Base-by-base conservation (phyloP, 2,329 filamentous ascomycete genomes). In the Purpureocillium takamizusanense region DNA sequence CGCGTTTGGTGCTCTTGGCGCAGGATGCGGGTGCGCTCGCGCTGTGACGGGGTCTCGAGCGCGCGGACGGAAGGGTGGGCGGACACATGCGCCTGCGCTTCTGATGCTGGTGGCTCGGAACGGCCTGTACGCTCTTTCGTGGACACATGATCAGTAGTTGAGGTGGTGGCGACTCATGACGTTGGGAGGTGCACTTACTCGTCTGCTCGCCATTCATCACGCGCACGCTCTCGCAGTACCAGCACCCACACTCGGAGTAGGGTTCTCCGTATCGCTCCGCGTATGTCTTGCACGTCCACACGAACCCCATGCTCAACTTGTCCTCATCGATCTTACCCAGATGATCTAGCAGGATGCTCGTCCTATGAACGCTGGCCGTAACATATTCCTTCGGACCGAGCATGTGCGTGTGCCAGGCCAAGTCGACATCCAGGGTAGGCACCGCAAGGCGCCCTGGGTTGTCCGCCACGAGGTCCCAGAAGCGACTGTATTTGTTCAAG, bases 361-460 rank as follows among this genome's bases (percentile, higher is more conserved):
- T 71, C 28, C 56, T 53, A 1, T 37, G 34, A 4, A 68, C 50
- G 8, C 72, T 78, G 55, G 71, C 79, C 13, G 51, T 43, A 49
- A 73, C 77, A 60, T 87, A 87, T n/a, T 58, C 49, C 4, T 54
- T 50, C 0, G 82, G 78, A 11, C 65, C 70, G 3, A 86, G 71
- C 53, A 86, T 80, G 54, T 87, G 82, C 0, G 82, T 86, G 53
- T 88, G 84, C 80, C 81, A 86, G 2, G 73, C 80, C 1, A 85
- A 62, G 52, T 85, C 81, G 9, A 85, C 67, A 46, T 85, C 81
- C 2, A 84, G 62, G 1, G 81, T 85, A 2, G 81, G 81, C 1
- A 84, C 80, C 0, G 68, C 71, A 9, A 70, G 62, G 7, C 67
- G 52, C 2, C 46, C 47, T 0, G 66, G 62, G 34, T 74, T 47